Conservation (phyloP, 192 early-diverging fungal species). For the Coemansia sp. region DNA sequence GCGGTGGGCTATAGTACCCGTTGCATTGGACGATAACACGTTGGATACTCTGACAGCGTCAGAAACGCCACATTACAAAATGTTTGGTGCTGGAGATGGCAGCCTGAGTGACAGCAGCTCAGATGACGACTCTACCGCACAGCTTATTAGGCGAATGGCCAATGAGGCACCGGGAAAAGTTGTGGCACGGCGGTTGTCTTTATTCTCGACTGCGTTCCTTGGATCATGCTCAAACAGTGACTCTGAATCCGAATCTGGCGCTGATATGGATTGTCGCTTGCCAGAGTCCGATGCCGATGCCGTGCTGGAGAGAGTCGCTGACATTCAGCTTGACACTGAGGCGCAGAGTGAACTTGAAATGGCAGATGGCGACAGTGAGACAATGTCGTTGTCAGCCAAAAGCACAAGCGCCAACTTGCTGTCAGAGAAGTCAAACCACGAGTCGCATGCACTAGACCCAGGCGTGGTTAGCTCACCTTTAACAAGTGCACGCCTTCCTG, state of each 20-base stretch:
- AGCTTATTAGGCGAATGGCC: constrained; percentile 1
- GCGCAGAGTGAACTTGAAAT: no score
- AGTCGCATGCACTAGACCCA: no score
- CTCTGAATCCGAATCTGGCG: background rate
- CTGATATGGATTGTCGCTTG: background rate
- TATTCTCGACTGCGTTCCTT: background rate
- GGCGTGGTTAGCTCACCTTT: no score
- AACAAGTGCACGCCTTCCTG: no score
- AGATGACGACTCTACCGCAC: background rate
- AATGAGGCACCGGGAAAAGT: background rate
- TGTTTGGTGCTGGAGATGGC: background rate
- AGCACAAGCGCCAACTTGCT: no score
- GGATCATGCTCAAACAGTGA: background rate
- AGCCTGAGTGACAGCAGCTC: background rate
- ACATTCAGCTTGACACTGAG: no score
- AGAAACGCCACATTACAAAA: background rate
- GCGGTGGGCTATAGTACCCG: background rate
- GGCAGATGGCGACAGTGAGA: no score
- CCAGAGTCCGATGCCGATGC: background rate
- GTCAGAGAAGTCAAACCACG: no score
- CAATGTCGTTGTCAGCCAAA: no score
- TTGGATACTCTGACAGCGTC: background rate
- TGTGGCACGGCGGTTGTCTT: background rate
- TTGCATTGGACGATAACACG: background rate
- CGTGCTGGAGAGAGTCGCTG: background rate